Percentiles rank a stretch among this genome's conserved stretches.
Evolutionary conservation across 2,329 filamentous ascomycete genomes (phyloP).

Genomic region (Alternaria brassicicola): DNA sequence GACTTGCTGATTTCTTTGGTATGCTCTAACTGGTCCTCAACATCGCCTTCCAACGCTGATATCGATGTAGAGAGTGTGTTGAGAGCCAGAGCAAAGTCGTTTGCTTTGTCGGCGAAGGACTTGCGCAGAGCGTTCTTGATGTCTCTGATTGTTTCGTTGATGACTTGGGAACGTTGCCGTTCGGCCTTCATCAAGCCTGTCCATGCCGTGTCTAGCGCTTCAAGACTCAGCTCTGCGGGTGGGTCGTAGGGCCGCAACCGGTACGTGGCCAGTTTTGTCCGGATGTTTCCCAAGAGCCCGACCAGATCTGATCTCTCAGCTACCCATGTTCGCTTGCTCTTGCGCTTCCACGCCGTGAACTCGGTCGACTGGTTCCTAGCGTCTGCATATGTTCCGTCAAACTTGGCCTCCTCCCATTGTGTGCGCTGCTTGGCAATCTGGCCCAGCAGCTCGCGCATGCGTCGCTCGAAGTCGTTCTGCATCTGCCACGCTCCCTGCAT

Average conservation of each 20-base stretch:
- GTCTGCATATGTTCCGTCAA: conserved; percentile 90
- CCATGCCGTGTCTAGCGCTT: conserved; percentile 85
- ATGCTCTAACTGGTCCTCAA: conserved; percentile 91
- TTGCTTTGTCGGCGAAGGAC: conserved; percentile 96
- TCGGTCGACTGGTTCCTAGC: conserved; percentile 84
- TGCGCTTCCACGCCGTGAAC: conserved; percentile 89
- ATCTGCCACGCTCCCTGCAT: conserved; percentile 99
- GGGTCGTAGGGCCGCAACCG: conserved; percentile 89
- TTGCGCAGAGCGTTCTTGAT: conserved; percentile 95
- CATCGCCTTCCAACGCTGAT: conserved; percentile 94
- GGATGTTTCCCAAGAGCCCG: conserved; percentile 94
- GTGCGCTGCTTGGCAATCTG: conserved; percentile 75
- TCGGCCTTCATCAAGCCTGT: conserved; percentile 78
- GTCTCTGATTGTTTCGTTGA: conserved; percentile 98
- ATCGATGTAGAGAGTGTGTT: conserved; percentile 95
- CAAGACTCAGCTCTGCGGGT: conserved; percentile 79
- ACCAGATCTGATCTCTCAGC: conserved; percentile 96
- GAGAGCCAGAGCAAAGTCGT: conserved; percentile 93
- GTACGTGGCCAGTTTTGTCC: conserved; percentile 97
- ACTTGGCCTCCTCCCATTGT: conserved; percentile 78
- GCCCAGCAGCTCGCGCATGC: conserved; percentile 82
- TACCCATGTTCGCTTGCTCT: conserved; percentile 92
- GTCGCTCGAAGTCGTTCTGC: conserved; percentile 92
- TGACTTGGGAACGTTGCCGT: conserved; percentile 86
- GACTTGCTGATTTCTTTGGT: conserved; percentile 85